A percentile compares a stretch with the other conserved stretches of the same genome.
Conservation (phyloP, 495 filamentous ascomycete genomes). For the Parathielavia appendiculata region DNA sequence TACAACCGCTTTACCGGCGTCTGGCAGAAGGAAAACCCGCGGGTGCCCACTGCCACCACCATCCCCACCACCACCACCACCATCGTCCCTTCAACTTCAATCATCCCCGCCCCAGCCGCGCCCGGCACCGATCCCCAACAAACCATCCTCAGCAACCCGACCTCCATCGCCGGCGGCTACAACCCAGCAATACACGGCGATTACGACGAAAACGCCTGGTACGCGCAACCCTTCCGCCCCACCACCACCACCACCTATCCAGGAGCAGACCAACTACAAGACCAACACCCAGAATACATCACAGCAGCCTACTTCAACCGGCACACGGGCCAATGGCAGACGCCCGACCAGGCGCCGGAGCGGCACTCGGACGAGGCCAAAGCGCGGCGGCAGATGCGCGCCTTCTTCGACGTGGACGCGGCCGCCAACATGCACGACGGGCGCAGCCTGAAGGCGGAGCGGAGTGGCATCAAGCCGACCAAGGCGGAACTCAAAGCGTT, state of each 20-base stretch:
- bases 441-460: slow-evolving; percentile 83
- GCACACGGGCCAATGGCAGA: slow-evolving; percentile 84
- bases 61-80: slow-evolving; percentile 23
- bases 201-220: slow-evolving; percentile 90
- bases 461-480: slow-evolving; percentile 77
- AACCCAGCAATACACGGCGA: slow-evolving; percentile 93
- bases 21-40: slow-evolving; percentile 88
- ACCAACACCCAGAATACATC: slow-evolving; percentile 50
- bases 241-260: slow-evolving; percentile 38
- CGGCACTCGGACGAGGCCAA: slow-evolving; percentile 87
- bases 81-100: slow-evolving; percentile 23
- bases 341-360: slow-evolving; percentile 50
- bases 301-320: slow-evolving; percentile 80
- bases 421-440: slow-evolving; percentile 92
- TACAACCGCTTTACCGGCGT: slow-evolving; percentile 74
- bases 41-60: slow-evolving; percentile 50
- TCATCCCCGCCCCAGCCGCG: slow-evolving; percentile 25
- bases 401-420: slow-evolving; percentile 96
- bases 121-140: slow-evolving; percentile 15
- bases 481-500: slow-evolving; percentile 76
- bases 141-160: slow-evolving; percentile 26
- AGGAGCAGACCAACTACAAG: slow-evolving; percentile 43
- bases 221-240: slow-evolving; percentile 56
- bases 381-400: slow-evolving; percentile 80
- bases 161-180: slow-evolving; percentile 61